A percentile compares a stretch with the other conserved stretches of the same genome.
phyloP scores from a whole-genome alignment of 805 yeast species.

The Debaryomyces hansenii region DNA sequence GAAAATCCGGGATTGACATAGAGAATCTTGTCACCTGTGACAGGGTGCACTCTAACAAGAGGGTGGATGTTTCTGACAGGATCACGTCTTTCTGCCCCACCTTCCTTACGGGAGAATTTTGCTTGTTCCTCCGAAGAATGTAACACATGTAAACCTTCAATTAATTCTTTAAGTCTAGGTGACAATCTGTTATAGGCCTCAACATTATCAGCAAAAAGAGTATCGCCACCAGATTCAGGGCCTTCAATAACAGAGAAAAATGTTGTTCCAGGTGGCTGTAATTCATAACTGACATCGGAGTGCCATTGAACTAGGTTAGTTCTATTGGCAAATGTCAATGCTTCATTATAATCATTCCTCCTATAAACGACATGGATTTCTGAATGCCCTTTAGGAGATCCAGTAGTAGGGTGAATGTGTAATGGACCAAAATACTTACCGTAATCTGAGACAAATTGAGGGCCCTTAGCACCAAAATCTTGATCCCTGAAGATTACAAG shows the following conservation, averaged over 20 bases:
- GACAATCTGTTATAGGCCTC: slow-evolving; percentile 42
- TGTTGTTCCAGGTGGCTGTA: slow-evolving; percentile 41
- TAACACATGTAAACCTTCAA: slow-evolving; percentile 35
- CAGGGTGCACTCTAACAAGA: slow-evolving; percentile 39
- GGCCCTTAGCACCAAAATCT: slow-evolving; percentile 50
- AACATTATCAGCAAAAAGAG: slow-evolving; percentile 38
- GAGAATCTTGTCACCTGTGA: slow-evolving; percentile 35
- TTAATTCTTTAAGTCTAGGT: slow-evolving; percentile 33
- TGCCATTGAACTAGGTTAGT: slow-evolving; percentile 34
- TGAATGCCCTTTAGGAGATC: slow-evolving; percentile 32
- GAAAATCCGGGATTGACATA: slow-evolving; percentile 36
- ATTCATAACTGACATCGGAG: slow-evolving; percentile 40
- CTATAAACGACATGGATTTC: slow-evolving; percentile 31
- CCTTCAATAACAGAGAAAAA: slow-evolving; percentile 37
- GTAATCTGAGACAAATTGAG: slow-evolving; percentile 29
- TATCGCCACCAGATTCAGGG: slow-evolving; percentile 42
- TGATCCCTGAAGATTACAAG: slow-evolving; percentile 66
- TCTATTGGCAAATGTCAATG: slow-evolving; percentile 15
- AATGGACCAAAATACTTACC: slow-evolving; percentile 37
- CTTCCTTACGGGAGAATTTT: slow-evolving; percentile 19
- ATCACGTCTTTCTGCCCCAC: slow-evolving; percentile 32
- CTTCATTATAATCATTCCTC: slow-evolving; percentile 15
- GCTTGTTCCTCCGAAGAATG: slow-evolving; percentile 41
- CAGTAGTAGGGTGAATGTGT: slow-evolving; percentile 49
- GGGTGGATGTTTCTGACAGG: slow-evolving; percentile 40